These are phyloP conservation scores for Fusarium liriodendri DNA, from an alignment of 2,329 filamentous ascomycete genomes.

Conservation along the genomic window DNA sequence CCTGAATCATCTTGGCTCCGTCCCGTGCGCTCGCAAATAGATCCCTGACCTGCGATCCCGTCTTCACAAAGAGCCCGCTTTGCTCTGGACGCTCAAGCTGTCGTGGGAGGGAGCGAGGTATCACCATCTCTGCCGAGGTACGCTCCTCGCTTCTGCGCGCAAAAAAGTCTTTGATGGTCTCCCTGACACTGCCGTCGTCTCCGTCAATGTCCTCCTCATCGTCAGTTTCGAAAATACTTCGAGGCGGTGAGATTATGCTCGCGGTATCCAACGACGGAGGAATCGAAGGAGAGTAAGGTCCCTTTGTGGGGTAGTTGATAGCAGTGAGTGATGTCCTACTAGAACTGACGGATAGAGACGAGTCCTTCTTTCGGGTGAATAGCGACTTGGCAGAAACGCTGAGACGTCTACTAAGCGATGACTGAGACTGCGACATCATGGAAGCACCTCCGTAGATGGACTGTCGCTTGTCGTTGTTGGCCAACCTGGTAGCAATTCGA, in stretches of 20 bases:
- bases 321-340: slow-evolving; percentile 23
- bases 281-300: slow-evolving; percentile 25
- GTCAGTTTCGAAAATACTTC: slow-evolving; percentile 50
- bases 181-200: slow-evolving; percentile 33
- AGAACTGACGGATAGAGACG: slow-evolving; percentile 24
- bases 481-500: slow-evolving; percentile 48
- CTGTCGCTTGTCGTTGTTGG: slow-evolving; percentile 41
- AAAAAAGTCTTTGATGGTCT: slow-evolving; percentile 38
- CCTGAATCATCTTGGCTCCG: slow-evolving; percentile 32
- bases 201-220: slow-evolving; percentile 41
- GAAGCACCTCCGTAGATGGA: slow-evolving; percentile 23
- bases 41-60: slow-evolving; percentile 40
- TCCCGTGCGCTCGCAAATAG: slow-evolving; percentile 42
- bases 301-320: slow-evolving; percentile 29
- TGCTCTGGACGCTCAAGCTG: slow-evolving; percentile 14
- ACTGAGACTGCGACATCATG: slow-evolving; percentile 23
- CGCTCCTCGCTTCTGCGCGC: slow-evolving; percentile 38
- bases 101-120: slow-evolving; percentile 20
- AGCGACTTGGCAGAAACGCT: slow-evolving; percentile 43
- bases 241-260: slow-evolving; percentile 27
- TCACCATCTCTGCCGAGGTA: slow-evolving; percentile 21
- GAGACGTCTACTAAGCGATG: slow-evolving; percentile 38
- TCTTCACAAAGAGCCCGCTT: slow-evolving; percentile 26
- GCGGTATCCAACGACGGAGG: slow-evolving; percentile 19
- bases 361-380: slow-evolving; percentile 44